Conservation (phyloP, 495 filamentous ascomycete species). For the Cercophora samala region DNA sequence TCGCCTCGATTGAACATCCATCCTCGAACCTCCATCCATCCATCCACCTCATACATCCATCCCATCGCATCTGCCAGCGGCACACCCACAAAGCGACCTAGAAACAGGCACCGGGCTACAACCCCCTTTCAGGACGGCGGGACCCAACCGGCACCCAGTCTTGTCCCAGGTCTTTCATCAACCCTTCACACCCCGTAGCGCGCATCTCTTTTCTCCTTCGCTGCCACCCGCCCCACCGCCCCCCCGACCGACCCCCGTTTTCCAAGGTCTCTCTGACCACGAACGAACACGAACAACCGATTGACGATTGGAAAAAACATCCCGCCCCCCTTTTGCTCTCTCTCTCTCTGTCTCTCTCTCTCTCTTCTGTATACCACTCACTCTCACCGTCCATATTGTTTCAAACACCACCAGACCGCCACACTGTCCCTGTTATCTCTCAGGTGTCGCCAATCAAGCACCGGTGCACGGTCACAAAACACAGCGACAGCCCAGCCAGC, state of each 20-base stretch:
- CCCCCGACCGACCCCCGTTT: slow-evolving; percentile 1
- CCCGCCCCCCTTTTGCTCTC: neutral
- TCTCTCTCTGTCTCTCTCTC: too few species aligned
- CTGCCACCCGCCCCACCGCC: slow-evolving; percentile 3
- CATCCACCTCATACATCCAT: too few species aligned
- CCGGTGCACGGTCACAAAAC: neutral
- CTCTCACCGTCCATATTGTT: neutral
- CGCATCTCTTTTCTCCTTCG: neutral
- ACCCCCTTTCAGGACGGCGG: slow-evolving; percentile 4
- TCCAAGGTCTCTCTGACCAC: neutral
- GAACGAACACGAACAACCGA: neutral
- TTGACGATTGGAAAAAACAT: slow-evolving; percentile 2
- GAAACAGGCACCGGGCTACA: slow-evolving; percentile 12
- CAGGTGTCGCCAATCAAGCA: neutral
- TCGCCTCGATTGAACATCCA: slow-evolving; percentile 7
- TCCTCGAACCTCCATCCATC: neutral
- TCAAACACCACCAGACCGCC: neutral
- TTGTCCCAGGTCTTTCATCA: neutral
- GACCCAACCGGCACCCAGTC: slow-evolving; percentile 8
- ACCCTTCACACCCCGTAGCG: neutral
- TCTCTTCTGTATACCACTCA: neutral
- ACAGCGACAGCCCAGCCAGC: slow-evolving; percentile 4
- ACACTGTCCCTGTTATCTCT: neutral
- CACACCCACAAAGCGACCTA: slow-evolving; percentile 13
- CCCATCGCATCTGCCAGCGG: neutral